These are phyloP conservation scores for Calonectria pteridis DNA, from an alignment of 2,329 filamentous ascomycete species.

Conservation along the genomic window DNA sequence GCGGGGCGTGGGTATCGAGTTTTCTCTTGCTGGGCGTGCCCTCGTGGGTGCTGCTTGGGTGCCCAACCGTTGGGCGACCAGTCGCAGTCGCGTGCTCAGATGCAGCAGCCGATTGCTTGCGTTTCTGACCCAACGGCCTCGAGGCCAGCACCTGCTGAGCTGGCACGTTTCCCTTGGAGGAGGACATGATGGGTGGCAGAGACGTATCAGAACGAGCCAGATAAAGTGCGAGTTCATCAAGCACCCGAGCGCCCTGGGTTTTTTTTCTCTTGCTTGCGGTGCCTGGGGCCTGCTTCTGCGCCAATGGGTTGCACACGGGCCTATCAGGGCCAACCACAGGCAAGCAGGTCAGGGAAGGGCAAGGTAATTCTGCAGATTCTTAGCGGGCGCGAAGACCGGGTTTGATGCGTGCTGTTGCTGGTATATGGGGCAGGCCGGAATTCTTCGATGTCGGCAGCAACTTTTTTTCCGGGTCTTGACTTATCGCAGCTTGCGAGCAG, in stretches of 20 bases:
- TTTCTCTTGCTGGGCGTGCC: constrained; percentile 55
- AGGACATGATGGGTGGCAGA: constrained; percentile 55
- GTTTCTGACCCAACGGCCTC: constrained; percentile 74
- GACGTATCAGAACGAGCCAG: constrained; percentile 24
- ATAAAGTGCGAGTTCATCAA: constrained; percentile 14
- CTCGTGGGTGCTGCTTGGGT: constrained; percentile 49
- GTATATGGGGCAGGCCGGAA: constrained; percentile 33
- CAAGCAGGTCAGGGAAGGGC: constrained; percentile 19
- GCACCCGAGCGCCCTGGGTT: constrained; percentile 29
- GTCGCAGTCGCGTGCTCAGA: constrained; percentile 47
- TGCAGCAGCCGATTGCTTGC: constrained; percentile 59
- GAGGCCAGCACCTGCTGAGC: constrained; percentile 66
- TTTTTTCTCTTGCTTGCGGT: constrained; percentile 35
- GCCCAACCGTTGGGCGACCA: constrained; percentile 52
- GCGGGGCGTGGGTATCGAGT: constrained; percentile 53
- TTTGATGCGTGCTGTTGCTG: constrained; percentile 36
- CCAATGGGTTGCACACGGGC: constrained; percentile 24
- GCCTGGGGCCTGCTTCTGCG: constrained; percentile 33
- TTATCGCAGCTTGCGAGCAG: constrained; percentile 39
- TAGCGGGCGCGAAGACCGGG: constrained; percentile 36
- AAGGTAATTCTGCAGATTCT: constrained; percentile 36
- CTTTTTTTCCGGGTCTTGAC: constrained; percentile 45
- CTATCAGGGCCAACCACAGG: constrained; percentile 30
- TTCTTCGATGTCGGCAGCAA: constrained; percentile 37
- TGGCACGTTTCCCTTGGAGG: constrained; percentile 57